These are phyloP conservation scores for Knoxdaviesia proteae DNA, from an alignment of 2,329 filamentous ascomycete genomes.

Conservation along the genomic window DNA sequence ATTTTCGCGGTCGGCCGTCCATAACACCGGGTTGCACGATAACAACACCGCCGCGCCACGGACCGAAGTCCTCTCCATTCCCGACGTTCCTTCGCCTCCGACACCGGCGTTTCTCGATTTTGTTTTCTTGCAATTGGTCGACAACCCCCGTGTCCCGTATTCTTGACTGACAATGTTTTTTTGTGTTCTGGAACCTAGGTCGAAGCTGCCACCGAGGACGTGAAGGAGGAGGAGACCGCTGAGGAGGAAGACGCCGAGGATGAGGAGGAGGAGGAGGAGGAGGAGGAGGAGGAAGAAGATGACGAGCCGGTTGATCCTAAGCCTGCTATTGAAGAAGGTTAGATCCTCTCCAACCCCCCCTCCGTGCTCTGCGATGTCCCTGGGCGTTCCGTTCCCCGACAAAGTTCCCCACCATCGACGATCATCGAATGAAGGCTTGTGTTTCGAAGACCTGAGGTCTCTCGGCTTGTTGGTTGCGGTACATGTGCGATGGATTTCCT, in stretches of 20 bases:
- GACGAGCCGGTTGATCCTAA: slow-evolving; percentile 77
- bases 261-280: slow-evolving; percentile 36
- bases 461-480: no score
- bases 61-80: no score
- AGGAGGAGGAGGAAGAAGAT: slow-evolving; percentile 54
- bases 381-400: neutral
- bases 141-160: neutral
- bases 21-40: no score
- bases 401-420: neutral
- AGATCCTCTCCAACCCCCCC: slow-evolving; percentile 15
- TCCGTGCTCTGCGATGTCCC: slow-evolving; percentile 2
- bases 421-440: no score
- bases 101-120: no score
- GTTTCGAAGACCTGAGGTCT: no score
- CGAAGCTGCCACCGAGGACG: slow-evolving; percentile 9
- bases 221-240: slow-evolving; percentile 17
- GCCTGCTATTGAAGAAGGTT: slow-evolving; percentile 80
- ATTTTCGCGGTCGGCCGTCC: no score
- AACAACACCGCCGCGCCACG: no score
- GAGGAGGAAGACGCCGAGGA: slow-evolving; percentile 27
- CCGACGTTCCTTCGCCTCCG: no score
- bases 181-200: slow-evolving; percentile 1
- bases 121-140: no score
- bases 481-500: no score
- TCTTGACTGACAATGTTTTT: neutral